Percentiles rank a stretch among this genome's conserved stretches.
Evolutionary conservation across 1,139 yeast genomes (phyloP).

Genomic region (Suhomyces wounanorum): DNA sequence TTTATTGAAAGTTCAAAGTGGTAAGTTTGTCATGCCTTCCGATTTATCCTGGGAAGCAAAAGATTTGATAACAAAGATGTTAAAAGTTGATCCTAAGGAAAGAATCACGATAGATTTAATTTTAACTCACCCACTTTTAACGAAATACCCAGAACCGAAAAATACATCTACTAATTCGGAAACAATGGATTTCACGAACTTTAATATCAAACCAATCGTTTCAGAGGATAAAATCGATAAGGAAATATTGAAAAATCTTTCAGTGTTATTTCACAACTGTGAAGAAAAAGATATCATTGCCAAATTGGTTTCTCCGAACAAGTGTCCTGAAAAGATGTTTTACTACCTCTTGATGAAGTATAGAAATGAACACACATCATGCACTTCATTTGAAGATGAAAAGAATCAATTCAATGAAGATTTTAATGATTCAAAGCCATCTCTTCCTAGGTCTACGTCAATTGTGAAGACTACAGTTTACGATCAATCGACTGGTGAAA

Average conservation of each 20-base stretch:
- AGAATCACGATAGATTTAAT: constrained; percentile 78
- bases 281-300: constrained; percentile 59
- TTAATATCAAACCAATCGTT: constrained; percentile 50
- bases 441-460: constrained; percentile 49
- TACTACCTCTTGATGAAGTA: constrained; percentile 82
- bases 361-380: constrained; percentile 65
- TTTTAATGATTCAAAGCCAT: constrained; percentile 19
- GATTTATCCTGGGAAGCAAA: constrained; percentile 80
- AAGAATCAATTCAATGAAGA: constrained; percentile 19
- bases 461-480: constrained; percentile 46
- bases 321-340: constrained; percentile 86
- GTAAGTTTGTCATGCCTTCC: constrained; percentile 80
- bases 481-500: constrained; percentile 33
- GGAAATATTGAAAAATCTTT: constrained; percentile 81
- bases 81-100: constrained; percentile 74
- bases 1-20: constrained; percentile 86
- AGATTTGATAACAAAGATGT: constrained; percentile 81
- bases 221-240: constrained; percentile 66
- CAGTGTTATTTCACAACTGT: constrained; percentile 90
- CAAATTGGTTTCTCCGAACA: constrained; percentile 57
- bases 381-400: constrained; percentile 23
- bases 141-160: constrained; percentile 61
- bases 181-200: constrained; percentile 30
- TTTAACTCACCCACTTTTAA: constrained; percentile 74
- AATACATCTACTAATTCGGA: constrained; percentile 20